phyloP scores from a whole-genome alignment of 495 filamentous ascomycete species.

The Lasiosphaeria ovina region DNA sequence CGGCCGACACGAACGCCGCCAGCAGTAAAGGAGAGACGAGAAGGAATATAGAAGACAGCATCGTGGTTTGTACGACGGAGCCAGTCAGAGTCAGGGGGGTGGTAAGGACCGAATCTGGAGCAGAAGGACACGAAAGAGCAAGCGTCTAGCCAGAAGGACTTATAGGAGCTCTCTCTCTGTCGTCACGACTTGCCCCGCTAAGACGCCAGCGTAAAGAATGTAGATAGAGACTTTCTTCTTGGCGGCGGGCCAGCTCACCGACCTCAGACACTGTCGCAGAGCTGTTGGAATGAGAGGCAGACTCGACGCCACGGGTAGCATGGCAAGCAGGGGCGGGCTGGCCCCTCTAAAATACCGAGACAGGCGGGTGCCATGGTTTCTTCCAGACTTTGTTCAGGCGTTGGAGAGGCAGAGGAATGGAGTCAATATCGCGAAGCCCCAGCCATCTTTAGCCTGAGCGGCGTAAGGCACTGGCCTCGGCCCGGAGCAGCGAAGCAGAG shows the following conservation, averaged over 20 bases:
- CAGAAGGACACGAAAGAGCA: background rate
- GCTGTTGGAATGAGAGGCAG: constrained; percentile 22
- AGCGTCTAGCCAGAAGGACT: constrained; percentile 2
- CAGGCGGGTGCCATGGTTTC: constrained; percentile 8
- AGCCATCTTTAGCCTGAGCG: constrained; percentile 22
- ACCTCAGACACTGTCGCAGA: constrained; percentile 26
- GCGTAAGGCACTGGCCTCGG: constrained; percentile 8
- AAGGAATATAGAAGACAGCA: constrained; percentile 17
- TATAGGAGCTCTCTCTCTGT: constrained; percentile 11
- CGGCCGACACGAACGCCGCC: constrained; percentile 13
- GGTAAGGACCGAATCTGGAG: constrained; percentile 17
- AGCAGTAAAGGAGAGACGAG: constrained; percentile 21
- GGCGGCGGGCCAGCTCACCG: constrained; percentile 27
- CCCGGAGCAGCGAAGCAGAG: constrained; percentile 5
- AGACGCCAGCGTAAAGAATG: constrained; percentile 18
- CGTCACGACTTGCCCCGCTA: constrained; percentile 7
- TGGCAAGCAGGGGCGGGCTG: background rate
- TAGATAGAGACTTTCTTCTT: constrained; percentile 9
- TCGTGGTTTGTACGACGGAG: constrained; percentile 8
- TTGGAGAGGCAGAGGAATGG: background rate
- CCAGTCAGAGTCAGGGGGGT: background rate
- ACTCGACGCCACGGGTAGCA: background rate
- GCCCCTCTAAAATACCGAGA: constrained; percentile 14
- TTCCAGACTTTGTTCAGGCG: constrained; percentile 6
- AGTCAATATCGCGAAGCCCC: constrained; percentile 10